These are phyloP conservation scores for Plasmopara muralis DNA, from an alignment of 352 stramenopile genomes.

Conservation along the genomic window DNA sequence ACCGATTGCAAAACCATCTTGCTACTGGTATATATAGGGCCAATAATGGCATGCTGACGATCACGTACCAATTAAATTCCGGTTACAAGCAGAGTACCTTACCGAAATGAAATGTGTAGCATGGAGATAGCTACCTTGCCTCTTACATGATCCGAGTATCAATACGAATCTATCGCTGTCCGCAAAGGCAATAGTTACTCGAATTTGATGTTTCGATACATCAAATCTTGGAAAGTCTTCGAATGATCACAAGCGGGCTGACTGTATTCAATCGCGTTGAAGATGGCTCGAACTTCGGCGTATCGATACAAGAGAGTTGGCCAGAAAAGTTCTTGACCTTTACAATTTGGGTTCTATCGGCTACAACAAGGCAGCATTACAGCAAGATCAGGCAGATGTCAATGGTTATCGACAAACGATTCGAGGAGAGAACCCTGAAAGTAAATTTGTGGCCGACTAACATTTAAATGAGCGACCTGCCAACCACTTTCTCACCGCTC, in stretches of 20 bases:
- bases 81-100: conserved; percentile 3
- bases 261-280: conserved; percentile 8
- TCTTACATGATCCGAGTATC: background rate
- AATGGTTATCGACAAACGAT: background rate
- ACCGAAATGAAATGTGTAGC: background rate
- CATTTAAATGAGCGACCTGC: conserved; percentile 7
- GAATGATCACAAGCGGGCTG: conserved; percentile 10
- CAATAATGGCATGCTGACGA: conserved; percentile 16
- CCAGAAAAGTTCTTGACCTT: background rate
- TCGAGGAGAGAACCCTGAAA: conserved; percentile 4
- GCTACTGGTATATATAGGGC: conserved; percentile 5
- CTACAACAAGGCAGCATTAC: background rate
- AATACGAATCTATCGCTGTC: background rate
- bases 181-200: background rate
- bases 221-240: conserved; percentile 9
- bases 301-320: background rate
- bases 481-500: conserved; percentile 10
- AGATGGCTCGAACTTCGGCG: conserved; percentile 6
- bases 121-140: conserved; percentile 7
- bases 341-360: conserved; percentile 2
- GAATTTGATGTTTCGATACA: conserved; percentile 3
- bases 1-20: conserved; percentile 8
- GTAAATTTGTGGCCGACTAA: conserved; percentile 12
- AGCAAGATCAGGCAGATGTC: conserved; percentile 2
- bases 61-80: conserved; percentile 6